Evolutionary conservation across 1,139 yeast species (phyloP).

Genomic region (Taphrina populina): DNA sequence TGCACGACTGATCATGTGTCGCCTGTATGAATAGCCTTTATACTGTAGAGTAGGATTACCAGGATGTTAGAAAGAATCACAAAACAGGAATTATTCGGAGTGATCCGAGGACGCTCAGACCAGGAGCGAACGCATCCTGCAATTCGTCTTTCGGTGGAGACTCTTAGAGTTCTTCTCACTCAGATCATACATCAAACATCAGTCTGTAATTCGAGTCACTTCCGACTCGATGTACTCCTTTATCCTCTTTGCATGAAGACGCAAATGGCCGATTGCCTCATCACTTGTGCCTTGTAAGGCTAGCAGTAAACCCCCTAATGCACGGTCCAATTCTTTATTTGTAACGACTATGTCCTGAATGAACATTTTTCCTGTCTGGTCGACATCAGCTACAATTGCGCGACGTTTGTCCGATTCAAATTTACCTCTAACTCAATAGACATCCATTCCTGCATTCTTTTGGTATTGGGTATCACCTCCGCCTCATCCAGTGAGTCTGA

Average conservation of each 20-base stretch:
- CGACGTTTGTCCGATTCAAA: no score
- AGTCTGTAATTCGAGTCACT: background rate
- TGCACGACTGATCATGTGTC: no score
- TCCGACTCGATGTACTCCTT: constrained; percentile 13
- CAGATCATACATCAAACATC: background rate
- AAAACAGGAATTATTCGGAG: no score
- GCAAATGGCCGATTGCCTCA: background rate
- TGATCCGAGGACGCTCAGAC: no score
- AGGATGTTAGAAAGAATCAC: no score
- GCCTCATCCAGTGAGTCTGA: background rate
- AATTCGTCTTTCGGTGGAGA: no score
- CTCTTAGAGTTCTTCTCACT: no score
- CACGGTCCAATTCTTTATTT: background rate
- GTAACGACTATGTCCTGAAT: background rate
- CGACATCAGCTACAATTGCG: no score
- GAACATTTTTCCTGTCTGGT: constrained; percentile 5
- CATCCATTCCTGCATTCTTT: constrained; percentile 1
- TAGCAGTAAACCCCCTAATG: background rate
- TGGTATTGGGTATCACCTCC: background rate
- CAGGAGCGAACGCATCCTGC: no score
- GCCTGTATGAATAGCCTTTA: no score
- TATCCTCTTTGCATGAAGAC: background rate
- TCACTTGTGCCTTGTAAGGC: constrained; percentile 1
- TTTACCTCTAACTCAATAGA: constrained; percentile 6
- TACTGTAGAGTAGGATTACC: no score